phyloP scores from a whole-genome alignment of 2,329 filamentous ascomycete genomes.

The Harringtonia lauricola region DNA sequence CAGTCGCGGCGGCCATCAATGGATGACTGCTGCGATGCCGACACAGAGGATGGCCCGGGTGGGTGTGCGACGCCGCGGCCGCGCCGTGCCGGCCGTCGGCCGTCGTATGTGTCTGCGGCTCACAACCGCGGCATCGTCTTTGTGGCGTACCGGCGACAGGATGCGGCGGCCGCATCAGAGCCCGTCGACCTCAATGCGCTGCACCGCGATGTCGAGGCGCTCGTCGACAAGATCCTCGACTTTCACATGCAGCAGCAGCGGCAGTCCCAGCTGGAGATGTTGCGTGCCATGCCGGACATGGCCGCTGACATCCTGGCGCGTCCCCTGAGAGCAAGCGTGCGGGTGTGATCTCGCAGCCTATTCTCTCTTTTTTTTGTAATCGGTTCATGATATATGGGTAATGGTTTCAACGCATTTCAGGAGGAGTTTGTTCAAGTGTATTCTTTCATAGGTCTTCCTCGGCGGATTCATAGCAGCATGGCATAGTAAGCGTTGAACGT shows the following conservation, averaged over 20 bases:
- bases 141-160: conserved; percentile 40
- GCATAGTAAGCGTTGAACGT: too few relatives aligned
- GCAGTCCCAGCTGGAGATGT: conserved; percentile 5
- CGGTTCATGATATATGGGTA: too few relatives aligned
- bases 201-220: conserved; percentile 36
- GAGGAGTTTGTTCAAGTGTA: too few relatives aligned
- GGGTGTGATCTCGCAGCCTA: background rate
- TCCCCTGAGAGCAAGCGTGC: background rate
- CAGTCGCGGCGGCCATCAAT: conserved; percentile 3
- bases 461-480: too few relatives aligned
- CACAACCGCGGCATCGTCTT: conserved; percentile 44
- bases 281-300: background rate
- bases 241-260: conserved; percentile 23
- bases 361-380: too few relatives aligned
- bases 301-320: background rate
- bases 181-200: conserved; percentile 33
- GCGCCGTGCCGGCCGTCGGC: background rate
- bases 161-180: conserved; percentile 18
- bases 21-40: conserved; percentile 13
- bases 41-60: conserved; percentile 13
- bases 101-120: background rate
- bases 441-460: too few relatives aligned
- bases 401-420: too few relatives aligned
- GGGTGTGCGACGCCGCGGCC: background rate
- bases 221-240: conserved; percentile 42